A percentile compares a stretch with the other conserved stretches of the same genome.
Evolutionary conservation across 306 rosid genomes (phyloP).

Genomic region (Prunus persica): DNA sequence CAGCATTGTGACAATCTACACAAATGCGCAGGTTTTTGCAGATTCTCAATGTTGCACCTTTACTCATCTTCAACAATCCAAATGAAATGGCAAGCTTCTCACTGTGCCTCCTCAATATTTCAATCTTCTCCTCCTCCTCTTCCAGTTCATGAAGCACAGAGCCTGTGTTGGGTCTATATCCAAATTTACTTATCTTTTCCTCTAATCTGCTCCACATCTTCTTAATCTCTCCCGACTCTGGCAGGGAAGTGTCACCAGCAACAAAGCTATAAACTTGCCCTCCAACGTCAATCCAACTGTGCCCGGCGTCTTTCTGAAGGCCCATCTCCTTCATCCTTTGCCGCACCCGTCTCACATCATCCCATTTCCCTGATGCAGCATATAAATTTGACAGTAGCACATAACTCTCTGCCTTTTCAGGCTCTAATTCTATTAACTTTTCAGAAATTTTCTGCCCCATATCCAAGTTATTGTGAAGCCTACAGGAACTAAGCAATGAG

Average conservation of each 20-base stretch:
- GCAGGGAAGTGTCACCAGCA: constrained; percentile 45
- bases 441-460: constrained; percentile 51
- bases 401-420: constrained; percentile 58
- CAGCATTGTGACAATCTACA: constrained; percentile 78
- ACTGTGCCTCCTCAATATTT: constrained; percentile 56
- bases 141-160: constrained; percentile 79
- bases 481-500: constrained; percentile 80
- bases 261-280: constrained; percentile 67
- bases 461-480: constrained; percentile 51
- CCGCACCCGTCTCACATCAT: constrained; percentile 56
- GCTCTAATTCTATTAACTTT: constrained; percentile 55
- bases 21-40: constrained; percentile 78
- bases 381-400: constrained; percentile 69
- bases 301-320: constrained; percentile 69
- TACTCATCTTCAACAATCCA: constrained; percentile 54
- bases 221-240: constrained; percentile 38
- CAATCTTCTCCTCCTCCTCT: constrained; percentile 66
- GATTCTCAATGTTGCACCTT: constrained; percentile 58
- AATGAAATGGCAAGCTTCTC: constrained; percentile 85
- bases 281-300: constrained; percentile 80
- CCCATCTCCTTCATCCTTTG: constrained; percentile 66
- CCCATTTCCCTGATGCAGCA: constrained; percentile 74
- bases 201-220: constrained; percentile 63
- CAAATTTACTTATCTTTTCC: constrained; percentile 57
- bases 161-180: constrained; percentile 64